phyloP scores from a whole-genome alignment of 164 flowering plant genomes.

The Umbilicus rupestris region DNA sequence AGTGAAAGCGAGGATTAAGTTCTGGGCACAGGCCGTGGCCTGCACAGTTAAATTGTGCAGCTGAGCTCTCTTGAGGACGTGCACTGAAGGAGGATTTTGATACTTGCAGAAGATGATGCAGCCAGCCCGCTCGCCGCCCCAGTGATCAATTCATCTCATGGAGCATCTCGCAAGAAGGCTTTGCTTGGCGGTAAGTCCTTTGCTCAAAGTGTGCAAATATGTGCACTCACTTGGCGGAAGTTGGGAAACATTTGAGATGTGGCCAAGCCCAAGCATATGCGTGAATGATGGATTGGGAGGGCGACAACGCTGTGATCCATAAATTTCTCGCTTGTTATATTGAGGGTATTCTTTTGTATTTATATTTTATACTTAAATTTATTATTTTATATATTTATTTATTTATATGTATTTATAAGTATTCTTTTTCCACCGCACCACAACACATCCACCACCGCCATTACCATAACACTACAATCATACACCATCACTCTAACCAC shows the following conservation, averaged over 20 bases:
- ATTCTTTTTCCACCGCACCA: too few species aligned
- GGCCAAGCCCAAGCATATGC: not conserved
- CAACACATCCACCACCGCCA: too few species aligned
- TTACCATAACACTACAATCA: too few species aligned
- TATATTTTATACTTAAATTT: too few species aligned
- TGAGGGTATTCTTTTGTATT: too few species aligned
- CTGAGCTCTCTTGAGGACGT: slow-evolving; percentile 13
- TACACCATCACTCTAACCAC: too few species aligned
- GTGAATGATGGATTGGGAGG: not conserved
- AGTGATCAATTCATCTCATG: not conserved
- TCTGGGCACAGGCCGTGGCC: slow-evolving; percentile 86
- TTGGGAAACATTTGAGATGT: not conserved
- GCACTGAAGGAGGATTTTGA: not conserved
- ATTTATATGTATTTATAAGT: too few species aligned
- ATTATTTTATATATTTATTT: too few species aligned
- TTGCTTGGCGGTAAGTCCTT: slow-evolving; percentile 1
- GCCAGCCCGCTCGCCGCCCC: not conserved
- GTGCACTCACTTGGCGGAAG: not conserved
- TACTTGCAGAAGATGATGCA: not conserved
- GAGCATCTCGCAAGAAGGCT: not conserved
- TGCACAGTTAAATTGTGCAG: slow-evolving; percentile 70
- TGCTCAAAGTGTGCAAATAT: not conserved
- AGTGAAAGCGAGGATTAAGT: slow-evolving; percentile 77
- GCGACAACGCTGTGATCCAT: not conserved
- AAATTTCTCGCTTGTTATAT: too few species aligned